Conservation (phyloP, 164 flowering plant genomes). For the Pachysandra terminalis region DNA sequence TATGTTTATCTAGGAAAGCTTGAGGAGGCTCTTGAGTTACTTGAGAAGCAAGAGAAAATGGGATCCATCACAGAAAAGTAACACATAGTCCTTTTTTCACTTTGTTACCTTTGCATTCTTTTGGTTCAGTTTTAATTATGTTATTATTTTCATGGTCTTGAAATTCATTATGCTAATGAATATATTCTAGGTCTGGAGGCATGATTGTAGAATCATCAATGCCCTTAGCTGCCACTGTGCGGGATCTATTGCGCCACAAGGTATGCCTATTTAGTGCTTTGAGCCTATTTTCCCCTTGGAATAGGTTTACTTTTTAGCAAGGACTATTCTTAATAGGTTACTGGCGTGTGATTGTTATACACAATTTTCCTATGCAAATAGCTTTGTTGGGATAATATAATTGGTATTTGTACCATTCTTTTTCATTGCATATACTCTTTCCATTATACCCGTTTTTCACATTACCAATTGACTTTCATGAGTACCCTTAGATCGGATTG, state of each 20-base stretch:
- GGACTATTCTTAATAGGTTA: too few relatives aligned
- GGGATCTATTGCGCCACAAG: constrained; percentile 62
- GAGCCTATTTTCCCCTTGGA: too few relatives aligned
- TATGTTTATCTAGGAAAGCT: constrained; percentile 76
- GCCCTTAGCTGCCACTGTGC: constrained; percentile 52
- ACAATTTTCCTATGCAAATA: too few relatives aligned
- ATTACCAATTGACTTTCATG: too few relatives aligned
- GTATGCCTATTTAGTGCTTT: constrained; percentile 29
- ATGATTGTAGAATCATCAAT: constrained; percentile 39
- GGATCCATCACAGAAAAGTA: constrained; percentile 38
- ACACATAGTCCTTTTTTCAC: constrained; percentile 15
- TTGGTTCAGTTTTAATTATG: background rate
- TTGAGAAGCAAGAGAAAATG: constrained; percentile 50
- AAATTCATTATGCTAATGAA: constrained; percentile 10
- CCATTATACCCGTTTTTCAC: too few relatives aligned
- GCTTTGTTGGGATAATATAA: too few relatives aligned
- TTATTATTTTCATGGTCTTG: background rate
- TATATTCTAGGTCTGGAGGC: constrained; percentile 32
- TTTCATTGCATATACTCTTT: too few relatives aligned
- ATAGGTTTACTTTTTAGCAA: too few relatives aligned
- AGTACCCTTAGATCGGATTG: too few relatives aligned
- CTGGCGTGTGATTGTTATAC: too few relatives aligned
- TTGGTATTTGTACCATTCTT: too few relatives aligned
- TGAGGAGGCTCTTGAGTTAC: constrained; percentile 65
- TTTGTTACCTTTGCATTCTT: constrained; percentile 1